Conservation (phyloP, 805 yeast genomes). For the Kodamaea sagamina region DNA sequence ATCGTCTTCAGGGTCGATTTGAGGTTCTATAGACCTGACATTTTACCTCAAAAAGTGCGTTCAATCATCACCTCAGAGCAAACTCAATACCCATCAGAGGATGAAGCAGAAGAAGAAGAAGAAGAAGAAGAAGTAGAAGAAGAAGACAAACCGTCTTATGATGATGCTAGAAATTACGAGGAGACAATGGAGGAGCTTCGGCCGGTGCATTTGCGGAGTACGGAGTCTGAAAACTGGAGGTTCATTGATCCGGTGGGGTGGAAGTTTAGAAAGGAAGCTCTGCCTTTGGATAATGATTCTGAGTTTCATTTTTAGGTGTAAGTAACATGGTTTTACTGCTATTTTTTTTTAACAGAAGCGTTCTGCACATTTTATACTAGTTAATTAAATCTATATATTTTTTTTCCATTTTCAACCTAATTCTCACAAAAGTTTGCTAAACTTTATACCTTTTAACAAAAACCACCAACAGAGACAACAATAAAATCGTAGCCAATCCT, state of each 20-base stretch:
- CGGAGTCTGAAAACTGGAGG: conserved; percentile 9
- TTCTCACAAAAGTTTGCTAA: not conserved
- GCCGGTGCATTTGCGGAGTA: not conserved
- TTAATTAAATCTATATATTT: too few relatives aligned
- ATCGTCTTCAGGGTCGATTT: conserved; percentile 24
- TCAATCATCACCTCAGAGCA: conserved; percentile 23
- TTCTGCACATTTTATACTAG: too few relatives aligned
- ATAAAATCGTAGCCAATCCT: not conserved
- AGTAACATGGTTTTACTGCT: too few relatives aligned
- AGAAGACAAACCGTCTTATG: conserved; percentile 5
- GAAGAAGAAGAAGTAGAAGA: conserved; percentile 13
- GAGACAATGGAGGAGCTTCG: not conserved
- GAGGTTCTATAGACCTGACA: conserved; percentile 28
- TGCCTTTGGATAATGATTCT: too few relatives aligned
- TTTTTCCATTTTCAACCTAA: too few relatives aligned
- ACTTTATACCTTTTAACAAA: conserved; percentile 4
- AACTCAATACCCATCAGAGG: conserved; percentile 29
- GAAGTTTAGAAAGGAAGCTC: too few relatives aligned
- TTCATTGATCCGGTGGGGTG: conserved; percentile 12
- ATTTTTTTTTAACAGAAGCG: too few relatives aligned
- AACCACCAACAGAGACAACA: conserved; percentile 1
- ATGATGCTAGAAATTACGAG: conserved; percentile 8
- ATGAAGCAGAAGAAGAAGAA: conserved; percentile 15
- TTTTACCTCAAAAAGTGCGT: conserved; percentile 19
- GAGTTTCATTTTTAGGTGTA: too few relatives aligned